Conservation (phyloP, 169 alveolate species). For the Amoebophrya sp. region DNA sequence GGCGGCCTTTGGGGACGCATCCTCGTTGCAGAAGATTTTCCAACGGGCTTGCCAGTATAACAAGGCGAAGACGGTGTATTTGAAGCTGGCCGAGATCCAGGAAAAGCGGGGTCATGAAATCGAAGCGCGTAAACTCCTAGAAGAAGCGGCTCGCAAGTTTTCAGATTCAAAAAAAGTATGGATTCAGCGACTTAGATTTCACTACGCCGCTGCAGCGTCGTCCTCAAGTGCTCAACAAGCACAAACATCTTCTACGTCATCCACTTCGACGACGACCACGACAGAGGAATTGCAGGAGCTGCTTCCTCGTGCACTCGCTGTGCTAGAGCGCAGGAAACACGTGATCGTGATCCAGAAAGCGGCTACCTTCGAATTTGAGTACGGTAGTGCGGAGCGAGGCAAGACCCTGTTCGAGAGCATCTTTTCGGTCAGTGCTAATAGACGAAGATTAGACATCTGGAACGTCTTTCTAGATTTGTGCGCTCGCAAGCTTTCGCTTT, state of each 20-base stretch:
- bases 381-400: neutral
- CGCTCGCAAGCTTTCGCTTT: neutral
- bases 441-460: neutral
- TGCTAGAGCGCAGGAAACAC: neutral
- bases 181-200: neutral
- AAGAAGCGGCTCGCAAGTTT: neutral
- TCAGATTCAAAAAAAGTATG: neutral
- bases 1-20: neutral
- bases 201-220: neutral
- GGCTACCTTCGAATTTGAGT: neutral
- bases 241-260: too few relatives aligned
- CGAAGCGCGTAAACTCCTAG: neutral
- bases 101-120: neutral
- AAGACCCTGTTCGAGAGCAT: neutral
- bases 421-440: neutral
- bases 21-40: neutral
- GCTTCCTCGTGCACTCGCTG: neutral
- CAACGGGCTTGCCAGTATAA: constrained; percentile 5
- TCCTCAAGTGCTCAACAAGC: neutral
- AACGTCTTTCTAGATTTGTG: constrained; percentile 6
- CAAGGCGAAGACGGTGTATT: neutral
- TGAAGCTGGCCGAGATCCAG: constrained; percentile 19
- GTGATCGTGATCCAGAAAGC: neutral
- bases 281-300: neutral
- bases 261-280: too few relatives aligned